A percentile compares a stretch with the other conserved stretches of the same genome.
Conservation (phyloP, 257 asterid genomes). For the Echites panduratus region DNA sequence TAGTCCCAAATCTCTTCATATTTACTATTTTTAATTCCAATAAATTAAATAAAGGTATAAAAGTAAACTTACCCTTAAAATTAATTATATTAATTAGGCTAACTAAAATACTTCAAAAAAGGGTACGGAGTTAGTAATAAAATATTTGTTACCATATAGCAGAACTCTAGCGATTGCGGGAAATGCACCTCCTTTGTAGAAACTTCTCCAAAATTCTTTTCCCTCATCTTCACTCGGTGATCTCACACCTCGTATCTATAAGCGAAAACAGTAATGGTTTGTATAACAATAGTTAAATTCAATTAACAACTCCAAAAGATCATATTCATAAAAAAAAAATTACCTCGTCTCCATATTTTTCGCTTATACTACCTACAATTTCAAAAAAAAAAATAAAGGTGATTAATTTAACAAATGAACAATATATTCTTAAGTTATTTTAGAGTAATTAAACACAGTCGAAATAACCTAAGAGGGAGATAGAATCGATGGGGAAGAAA, state of each 20-base stretch:
- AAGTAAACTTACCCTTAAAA: no score
- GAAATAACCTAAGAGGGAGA: conserved; percentile 43
- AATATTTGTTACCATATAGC: conserved; percentile 44
- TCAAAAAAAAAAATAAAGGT: neutral
- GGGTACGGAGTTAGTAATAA: no score
- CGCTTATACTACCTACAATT: conserved; percentile 50
- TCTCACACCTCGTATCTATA: conserved; percentile 30
- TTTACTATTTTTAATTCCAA: neutral
- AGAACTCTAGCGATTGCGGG: conserved; percentile 58
- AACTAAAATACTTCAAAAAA: no score
- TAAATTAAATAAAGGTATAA: no score
- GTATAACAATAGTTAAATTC: neutral
- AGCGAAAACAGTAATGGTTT: conserved; percentile 13
- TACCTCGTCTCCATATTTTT: conserved; percentile 55
- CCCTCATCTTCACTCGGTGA: conserved; percentile 45
- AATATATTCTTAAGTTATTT: neutral
- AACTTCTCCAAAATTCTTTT: conserved; percentile 49
- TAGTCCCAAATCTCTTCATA: no score
- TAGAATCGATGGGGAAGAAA: conserved; percentile 49
- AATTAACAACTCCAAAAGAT: conserved; percentile 2
- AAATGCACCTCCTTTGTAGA: conserved; percentile 69
- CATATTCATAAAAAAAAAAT: neutral
- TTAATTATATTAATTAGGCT: no score
- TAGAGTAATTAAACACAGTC: neutral
- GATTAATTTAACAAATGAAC: neutral